Base-by-base conservation (phyloP, 495 filamentous ascomycete species). In the Eremomyces bilateralis region DNA sequence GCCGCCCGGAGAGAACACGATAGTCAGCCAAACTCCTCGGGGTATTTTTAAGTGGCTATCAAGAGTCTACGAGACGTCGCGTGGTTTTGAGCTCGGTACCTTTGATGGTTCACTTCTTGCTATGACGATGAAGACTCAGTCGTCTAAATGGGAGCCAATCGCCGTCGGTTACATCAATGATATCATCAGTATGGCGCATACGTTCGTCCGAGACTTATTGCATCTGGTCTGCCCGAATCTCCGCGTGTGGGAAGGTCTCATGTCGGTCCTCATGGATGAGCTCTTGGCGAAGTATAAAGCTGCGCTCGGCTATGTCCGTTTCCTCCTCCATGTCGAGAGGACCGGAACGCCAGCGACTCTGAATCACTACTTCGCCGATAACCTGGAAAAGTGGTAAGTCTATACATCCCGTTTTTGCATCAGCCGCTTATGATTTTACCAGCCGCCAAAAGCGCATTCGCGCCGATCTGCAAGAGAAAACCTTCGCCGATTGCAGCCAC, bases 91-190 rank as follows among this genome's bases (percentile, higher is more conserved):
- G n/a, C n/a, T n/a, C n/a, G n/a, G n/a, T n/a, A n/a, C n/a, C n/a
- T n/a, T n/a, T n/a, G n/a, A n/a, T n/a, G n/a, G n/a, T n/a, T n/a
- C n/a, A n/a, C n/a, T n/a, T n/a, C n/a, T n/a, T n/a, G n/a, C n/a
- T n/a, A n/a, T n/a, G n/a, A n/a, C n/a, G n/a, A n/a, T 70, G 48
- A 61, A 58, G 20, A 56, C 67, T 22, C 67, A 76, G 41, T 64
- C 65, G 0, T 42, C 30, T 3, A 71, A 68, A 20, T 76, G 66
- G 69, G 41, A 53, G 0, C 21, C 18, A 1, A 48, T 75, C 4
- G 58, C 63, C 0, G 21, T 53, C 4, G 50, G 48, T 0, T 64
- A 71, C 36, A 50, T 68, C n/a, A 57, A 51, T 27, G 43, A 56
- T 20, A 45, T 63, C 3, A 60, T 71, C 15, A 29, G 37, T 11